phyloP scores from a whole-genome alignment of 2,329 filamentous ascomycete genomes.

The Talaromyces atroroseus region DNA sequence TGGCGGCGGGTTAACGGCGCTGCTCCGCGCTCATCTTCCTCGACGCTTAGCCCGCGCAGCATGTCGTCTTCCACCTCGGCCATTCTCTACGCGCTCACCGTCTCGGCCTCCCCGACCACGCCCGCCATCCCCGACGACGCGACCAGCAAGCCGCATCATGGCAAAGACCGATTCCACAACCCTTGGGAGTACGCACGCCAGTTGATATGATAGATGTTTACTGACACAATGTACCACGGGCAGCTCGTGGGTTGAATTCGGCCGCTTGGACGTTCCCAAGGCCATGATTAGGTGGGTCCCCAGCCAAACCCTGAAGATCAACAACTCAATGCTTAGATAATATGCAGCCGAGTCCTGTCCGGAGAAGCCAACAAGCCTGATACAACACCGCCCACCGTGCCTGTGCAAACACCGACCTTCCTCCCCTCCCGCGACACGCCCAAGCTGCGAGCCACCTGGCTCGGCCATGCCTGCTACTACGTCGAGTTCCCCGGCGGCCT shows the following conservation, averaged over 20 bases:
- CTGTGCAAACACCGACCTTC: constrained; percentile 63
- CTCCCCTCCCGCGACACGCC: constrained; percentile 53
- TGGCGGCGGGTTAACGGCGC: constrained; percentile 16
- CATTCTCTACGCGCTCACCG: constrained; percentile 38
- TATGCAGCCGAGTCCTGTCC: constrained; percentile 37
- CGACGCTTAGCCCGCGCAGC: constrained; percentile 21
- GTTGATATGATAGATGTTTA: constrained; percentile 15
- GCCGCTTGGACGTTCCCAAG: neutral
- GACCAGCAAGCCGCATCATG: constrained; percentile 36
- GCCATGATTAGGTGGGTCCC: constrained; percentile 12
- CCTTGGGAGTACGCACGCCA: constrained; percentile 40
- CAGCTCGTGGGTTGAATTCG: constrained; percentile 2
- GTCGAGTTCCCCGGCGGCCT: constrained; percentile 83
- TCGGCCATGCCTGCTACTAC: constrained; percentile 91
- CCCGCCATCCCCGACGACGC: constrained; percentile 35
- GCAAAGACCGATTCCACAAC: constrained; percentile 35
- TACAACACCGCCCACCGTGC: constrained; percentile 60
- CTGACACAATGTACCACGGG: neutral
- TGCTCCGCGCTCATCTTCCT: constrained; percentile 10
- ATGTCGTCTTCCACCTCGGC: constrained; percentile 35
- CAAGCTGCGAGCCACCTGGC: constrained; percentile 72
- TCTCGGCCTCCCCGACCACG: constrained; percentile 29
- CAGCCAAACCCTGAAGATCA: neutral
- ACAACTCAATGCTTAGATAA: neutral
- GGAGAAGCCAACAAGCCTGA: constrained; percentile 54